Evolutionary conservation across 768 basidiomycete genomes (phyloP).

Genomic region (Mycena epipterygia): DNA sequence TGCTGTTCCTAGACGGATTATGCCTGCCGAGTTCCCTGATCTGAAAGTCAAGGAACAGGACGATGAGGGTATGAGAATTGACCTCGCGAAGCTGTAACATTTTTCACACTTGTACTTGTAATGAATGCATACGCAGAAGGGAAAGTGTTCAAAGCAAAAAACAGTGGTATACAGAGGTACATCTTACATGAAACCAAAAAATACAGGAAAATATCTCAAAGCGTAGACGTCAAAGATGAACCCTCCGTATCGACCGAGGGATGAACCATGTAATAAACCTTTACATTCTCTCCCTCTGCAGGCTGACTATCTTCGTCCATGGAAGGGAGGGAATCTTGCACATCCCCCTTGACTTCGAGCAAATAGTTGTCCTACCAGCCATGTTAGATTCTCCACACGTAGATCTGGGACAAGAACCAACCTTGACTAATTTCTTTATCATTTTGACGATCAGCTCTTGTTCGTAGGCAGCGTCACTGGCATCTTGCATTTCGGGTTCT

Average conservation of each 20-base stretch:
- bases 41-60: slow-evolving; percentile 33
- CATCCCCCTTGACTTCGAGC: slow-evolving; percentile 86
- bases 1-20: slow-evolving; percentile 30
- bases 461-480: slow-evolving; percentile 92
- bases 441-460: slow-evolving; percentile 92
- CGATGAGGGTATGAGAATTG: slow-evolving; percentile 36
- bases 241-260: slow-evolving; percentile 85
- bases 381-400: slow-evolving; percentile 13
- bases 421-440: slow-evolving; percentile 91
- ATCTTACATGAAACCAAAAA: slow-evolving; percentile 37
- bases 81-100: slow-evolving; percentile 22
- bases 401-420: slow-evolving; percentile 47
- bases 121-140: too few species aligned
- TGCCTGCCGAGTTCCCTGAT: slow-evolving; percentile 32
- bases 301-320: slow-evolving; percentile 71
- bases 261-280: slow-evolving; percentile 92
- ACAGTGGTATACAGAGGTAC: slow-evolving; percentile 14
- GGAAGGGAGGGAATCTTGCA: slow-evolving; percentile 82
- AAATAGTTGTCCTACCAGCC: slow-evolving; percentile 82
- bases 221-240: slow-evolving; percentile 58
- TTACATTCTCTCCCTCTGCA: slow-evolving; percentile 68
- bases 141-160: slow-evolving; percentile 19
- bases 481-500: slow-evolving; percentile 85
- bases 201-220: slow-evolving; percentile 38
- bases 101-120: neutral